These are phyloP conservation scores for Lentinus tigrinus DNA, from an alignment of 768 basidiomycete species.

Conservation along the genomic window DNA sequence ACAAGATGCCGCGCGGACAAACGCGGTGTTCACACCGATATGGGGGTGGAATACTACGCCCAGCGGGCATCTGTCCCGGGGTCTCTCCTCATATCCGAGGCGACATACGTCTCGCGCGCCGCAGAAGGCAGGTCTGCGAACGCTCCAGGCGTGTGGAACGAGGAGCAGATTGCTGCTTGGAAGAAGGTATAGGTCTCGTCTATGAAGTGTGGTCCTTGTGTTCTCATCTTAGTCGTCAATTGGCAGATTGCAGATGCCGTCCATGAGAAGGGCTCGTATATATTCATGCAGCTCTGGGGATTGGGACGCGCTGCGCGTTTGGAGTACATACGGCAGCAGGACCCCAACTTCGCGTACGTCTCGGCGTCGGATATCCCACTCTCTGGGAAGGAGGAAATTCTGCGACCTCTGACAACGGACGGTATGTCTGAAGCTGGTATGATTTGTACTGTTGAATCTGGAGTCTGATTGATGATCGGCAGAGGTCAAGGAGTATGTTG, in stretches of 20 bases:
- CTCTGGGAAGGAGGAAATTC: conserved; percentile 3
- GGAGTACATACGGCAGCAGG: conserved; percentile 35
- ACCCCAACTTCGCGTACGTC: conserved; percentile 18
- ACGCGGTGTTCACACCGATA: conserved; percentile 28
- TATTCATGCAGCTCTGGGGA: conserved; percentile 59
- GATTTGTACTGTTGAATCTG: not conserved
- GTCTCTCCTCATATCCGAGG: conserved; percentile 47
- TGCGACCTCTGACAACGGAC: conserved; percentile 24
- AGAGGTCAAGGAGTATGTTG: conserved; percentile 37
- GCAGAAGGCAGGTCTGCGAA: conserved; percentile 31
- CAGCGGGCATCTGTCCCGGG: conserved; percentile 38
- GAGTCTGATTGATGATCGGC: not conserved
- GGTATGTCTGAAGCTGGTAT: conserved; percentile 2
- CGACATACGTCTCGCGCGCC: conserved; percentile 35
- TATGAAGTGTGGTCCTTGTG: not conserved
- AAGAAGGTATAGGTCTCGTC: conserved; percentile 25
- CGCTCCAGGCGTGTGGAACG: conserved; percentile 48
- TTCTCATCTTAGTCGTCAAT: not conserved
- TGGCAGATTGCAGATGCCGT: conserved; percentile 54
- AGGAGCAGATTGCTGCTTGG: conserved; percentile 45
- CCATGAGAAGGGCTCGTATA: conserved; percentile 50
- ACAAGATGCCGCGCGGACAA: conserved; percentile 32
- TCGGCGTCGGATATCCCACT: conserved; percentile 25
- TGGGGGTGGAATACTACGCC: conserved; percentile 36
- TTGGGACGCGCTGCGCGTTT: conserved; percentile 42